phyloP scores from a whole-genome alignment of 768 basidiomycete species.

The Neoboletus brunneissimus region DNA sequence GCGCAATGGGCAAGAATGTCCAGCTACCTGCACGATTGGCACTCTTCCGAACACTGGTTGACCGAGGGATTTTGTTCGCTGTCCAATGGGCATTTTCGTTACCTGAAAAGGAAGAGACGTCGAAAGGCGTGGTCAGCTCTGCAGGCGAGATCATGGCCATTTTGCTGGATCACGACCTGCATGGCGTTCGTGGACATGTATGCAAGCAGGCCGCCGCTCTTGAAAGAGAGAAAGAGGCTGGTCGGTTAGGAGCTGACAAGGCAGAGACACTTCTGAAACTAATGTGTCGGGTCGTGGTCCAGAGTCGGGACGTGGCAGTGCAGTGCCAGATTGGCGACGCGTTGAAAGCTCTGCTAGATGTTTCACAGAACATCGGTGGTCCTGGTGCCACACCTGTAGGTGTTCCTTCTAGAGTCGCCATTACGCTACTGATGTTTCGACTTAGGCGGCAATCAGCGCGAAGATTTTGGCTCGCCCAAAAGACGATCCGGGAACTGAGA shows the following conservation, averaged over 20 bases:
- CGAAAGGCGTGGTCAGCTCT: conserved; percentile 66
- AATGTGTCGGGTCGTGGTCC: conserved; percentile 73
- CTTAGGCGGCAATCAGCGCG: conserved; percentile 31
- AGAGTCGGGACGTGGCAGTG: conserved; percentile 78
- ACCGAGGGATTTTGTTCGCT: conserved; percentile 85
- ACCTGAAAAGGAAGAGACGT: conserved; percentile 51
- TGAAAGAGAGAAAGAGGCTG: conserved; percentile 58
- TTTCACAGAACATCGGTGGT: conserved; percentile 47
- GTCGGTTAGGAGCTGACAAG: conserved; percentile 55
- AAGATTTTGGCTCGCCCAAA: conserved; percentile 58
- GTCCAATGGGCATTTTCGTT: conserved; percentile 89
- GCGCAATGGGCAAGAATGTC: conserved; percentile 95
- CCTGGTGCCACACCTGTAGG: conserved; percentile 38
- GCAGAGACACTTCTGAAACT: conserved; percentile 74
- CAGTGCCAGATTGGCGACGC: conserved; percentile 91
- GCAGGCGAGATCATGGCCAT: conserved; percentile 83
- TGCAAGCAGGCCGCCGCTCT: conserved; percentile 77
- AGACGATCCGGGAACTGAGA: conserved; percentile 84
- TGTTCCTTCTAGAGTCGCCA: neutral
- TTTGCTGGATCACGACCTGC: conserved; percentile 87
- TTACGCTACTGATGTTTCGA: conserved; percentile 6
- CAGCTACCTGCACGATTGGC: conserved; percentile 83
- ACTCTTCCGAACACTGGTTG: conserved; percentile 84
- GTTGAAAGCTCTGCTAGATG: conserved; percentile 77
- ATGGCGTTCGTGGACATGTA: conserved; percentile 80